Evolutionary conservation across 2,329 filamentous ascomycete genomes (phyloP).

Genomic region (Neurospora sp.): DNA sequence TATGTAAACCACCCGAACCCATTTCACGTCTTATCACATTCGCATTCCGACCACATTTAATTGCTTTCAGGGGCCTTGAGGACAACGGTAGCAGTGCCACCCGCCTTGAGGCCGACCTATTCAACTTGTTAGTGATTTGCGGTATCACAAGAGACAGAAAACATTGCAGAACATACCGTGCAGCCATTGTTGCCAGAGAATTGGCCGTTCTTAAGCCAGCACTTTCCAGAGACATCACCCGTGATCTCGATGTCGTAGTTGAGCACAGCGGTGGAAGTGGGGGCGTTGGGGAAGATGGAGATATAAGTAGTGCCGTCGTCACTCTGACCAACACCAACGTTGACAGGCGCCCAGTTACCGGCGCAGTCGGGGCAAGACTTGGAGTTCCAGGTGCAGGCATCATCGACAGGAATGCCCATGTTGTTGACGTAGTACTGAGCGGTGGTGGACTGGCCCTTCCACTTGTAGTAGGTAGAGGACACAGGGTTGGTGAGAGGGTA

Average conservation of each 20-base stretch:
- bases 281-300: constrained; percentile 74
- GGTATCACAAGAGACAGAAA: background rate
- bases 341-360: constrained; percentile 82
- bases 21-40: background rate
- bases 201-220: constrained; percentile 54
- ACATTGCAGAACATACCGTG: constrained; percentile 54
- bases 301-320: constrained; percentile 59
- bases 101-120: constrained; percentile 33
- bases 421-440: constrained; percentile 98
- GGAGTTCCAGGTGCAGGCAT: constrained; percentile 68
- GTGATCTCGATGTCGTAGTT: constrained; percentile 71
- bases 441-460: constrained; percentile 64
- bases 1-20: background rate
- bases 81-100: constrained; percentile 34
- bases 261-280: constrained; percentile 59
- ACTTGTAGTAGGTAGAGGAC: constrained; percentile 63
- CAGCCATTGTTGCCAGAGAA: constrained; percentile 60
- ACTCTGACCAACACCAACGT: constrained; percentile 70
- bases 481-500: constrained; percentile 66
- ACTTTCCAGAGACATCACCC: constrained; percentile 50
- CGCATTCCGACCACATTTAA: constrained; percentile 2
- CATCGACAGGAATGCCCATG: constrained; percentile 51
- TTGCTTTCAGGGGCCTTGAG: constrained; percentile 20
- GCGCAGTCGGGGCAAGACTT: constrained; percentile 38
- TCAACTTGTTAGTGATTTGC: constrained; percentile 11